Percentiles rank a stretch among this genome's conserved stretches.
Evolutionary conservation across 2,329 filamentous ascomycete genomes (phyloP).

Genomic region (Epichloe glyceriae): DNA sequence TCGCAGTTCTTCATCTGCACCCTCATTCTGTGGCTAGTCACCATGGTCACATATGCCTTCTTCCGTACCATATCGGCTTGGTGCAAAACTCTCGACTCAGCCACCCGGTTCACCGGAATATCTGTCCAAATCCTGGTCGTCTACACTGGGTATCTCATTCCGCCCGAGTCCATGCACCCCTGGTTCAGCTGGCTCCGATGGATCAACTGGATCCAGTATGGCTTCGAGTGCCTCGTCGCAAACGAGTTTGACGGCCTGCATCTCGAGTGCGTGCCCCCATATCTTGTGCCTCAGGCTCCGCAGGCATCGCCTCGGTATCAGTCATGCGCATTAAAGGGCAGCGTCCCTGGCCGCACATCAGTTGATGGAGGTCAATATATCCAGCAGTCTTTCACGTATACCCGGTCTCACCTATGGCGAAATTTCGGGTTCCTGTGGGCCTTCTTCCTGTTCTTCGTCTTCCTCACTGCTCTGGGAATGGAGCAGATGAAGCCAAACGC

Average conservation of each 20-base stretch:
- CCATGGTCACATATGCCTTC: slow-evolving; percentile 43
- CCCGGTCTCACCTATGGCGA: slow-evolving; percentile 49
- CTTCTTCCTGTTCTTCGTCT: slow-evolving; percentile 61
- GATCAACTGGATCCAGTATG: slow-evolving; percentile 55
- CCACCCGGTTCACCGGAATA: slow-evolving; percentile 44
- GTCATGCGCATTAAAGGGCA: slow-evolving; percentile 38
- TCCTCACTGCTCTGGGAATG: slow-evolving; percentile 56
- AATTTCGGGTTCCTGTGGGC: slow-evolving; percentile 70
- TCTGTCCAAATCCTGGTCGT: slow-evolving; percentile 51
- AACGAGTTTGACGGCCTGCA: slow-evolving; percentile 48
- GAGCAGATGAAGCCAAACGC: slow-evolving; percentile 52
- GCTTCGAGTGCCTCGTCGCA: slow-evolving; percentile 53
- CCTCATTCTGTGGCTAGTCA: slow-evolving; percentile 46
- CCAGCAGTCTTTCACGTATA: slow-evolving; percentile 39
- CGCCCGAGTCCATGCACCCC: slow-evolving; percentile 38
- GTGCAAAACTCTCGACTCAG: slow-evolving; percentile 48
- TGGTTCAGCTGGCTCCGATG: slow-evolving; percentile 58
- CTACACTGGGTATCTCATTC: slow-evolving; percentile 54
- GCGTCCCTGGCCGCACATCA: slow-evolving; percentile 29
- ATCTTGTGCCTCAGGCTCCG: slow-evolving; percentile 40
- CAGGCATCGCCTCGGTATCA: slow-evolving; percentile 25
- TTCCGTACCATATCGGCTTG: slow-evolving; percentile 47
- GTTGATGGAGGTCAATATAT: slow-evolving; percentile 47
- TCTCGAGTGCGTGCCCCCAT: slow-evolving; percentile 45
- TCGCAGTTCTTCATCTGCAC: slow-evolving; percentile 56